These are phyloP conservation scores for Aspergillus sp. DNA, from an alignment of 2,329 filamentous ascomycete species.

Conservation along the genomic window DNA sequence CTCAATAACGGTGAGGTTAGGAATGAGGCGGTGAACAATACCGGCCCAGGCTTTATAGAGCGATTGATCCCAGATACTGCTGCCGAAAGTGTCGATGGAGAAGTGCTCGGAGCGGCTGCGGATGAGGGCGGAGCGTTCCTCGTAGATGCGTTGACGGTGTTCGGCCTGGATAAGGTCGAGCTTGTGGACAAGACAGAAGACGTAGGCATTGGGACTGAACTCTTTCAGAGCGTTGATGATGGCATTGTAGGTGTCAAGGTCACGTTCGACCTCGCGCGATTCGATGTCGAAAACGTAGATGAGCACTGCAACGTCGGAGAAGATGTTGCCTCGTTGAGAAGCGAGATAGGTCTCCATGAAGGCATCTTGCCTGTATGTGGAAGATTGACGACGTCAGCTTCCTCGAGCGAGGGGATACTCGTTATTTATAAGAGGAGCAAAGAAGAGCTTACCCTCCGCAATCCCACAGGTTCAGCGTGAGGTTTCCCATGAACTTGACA, in stretches of 20 bases:
- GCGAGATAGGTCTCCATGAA: conserved; percentile 99
- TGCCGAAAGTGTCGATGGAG: conserved; percentile 83
- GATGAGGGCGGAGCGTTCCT: conserved; percentile 76
- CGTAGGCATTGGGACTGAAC: conserved; percentile 75
- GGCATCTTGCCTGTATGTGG: conserved; percentile 74
- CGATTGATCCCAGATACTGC: conserved; percentile 97
- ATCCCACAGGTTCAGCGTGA: conserved; percentile 97
- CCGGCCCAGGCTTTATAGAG: conserved; percentile 98
- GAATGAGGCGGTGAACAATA: conserved; percentile 97
- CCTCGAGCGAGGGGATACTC: neutral
- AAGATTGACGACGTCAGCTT: neutral
- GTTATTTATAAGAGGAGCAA: neutral
- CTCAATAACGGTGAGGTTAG: conserved; percentile 86
- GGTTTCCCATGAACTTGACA: conserved; percentile 97
- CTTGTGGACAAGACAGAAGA: conserved; percentile 97
- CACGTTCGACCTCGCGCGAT: conserved; percentile 87
- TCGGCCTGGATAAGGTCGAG: conserved; percentile 91
- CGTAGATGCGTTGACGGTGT: conserved; percentile 77
- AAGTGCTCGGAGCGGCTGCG: conserved; percentile 71
- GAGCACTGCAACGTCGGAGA: conserved; percentile 91
- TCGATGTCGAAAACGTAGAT: conserved; percentile 99
- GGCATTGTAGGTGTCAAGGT: conserved; percentile 86
- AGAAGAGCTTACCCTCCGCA: conserved; percentile 71
- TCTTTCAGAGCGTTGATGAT: conserved; percentile 87
- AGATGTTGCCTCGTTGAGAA: conserved; percentile 93